Evolutionary conservation across 441 rosid genomes (phyloP), one percentile per base, ranked within the genome.

Genomic region (Adansonia gregorii): DNA sequence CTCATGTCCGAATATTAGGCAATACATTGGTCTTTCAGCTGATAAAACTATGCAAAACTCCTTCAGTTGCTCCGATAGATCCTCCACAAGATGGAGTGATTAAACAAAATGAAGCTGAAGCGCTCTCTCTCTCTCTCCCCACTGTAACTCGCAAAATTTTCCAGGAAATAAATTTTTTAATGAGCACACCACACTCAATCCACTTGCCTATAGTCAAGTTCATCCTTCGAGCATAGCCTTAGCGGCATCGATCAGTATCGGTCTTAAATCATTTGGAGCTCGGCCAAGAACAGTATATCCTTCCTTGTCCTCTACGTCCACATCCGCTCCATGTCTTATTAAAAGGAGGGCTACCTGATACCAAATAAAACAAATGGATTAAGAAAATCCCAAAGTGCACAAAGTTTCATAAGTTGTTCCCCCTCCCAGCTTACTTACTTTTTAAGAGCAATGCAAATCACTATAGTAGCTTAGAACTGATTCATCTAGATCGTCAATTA

Each of bases 271-370:
- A 15, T 6, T 59, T 1, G 96, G 85, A 76, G 99, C 95, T 81
- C 89, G 92, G 22, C 98, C 98, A 14, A 95, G 91, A 76, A 93
- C 98, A 3, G 98, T 92, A 90, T 90, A 95, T 0, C 98, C 96
- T 86, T 93, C 97, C 72, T 90, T 93, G 85, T 93, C 99, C 87
- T 91, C 97, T 76, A 85, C 83, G 68, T 93, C 97, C 0, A 95
- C 92, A 78, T 95, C 94, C 63, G 95, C 97, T 79, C 98, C 99
- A 82, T 93, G 94, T 81, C 99, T 85, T 78, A 93, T 82, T 74
- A 92, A 87, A 10, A 95, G 90, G 69, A 93, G 85, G 24, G 98
- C 94, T n/a, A 91, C 97, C 99, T 95, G 76, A 60, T 65, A 78
- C 73, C 66, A 85, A 64, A 49, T 27, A 80, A n/a, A 6, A 22